Conservation (phyloP, 345 rosid species). For the Linum tenue region DNA sequence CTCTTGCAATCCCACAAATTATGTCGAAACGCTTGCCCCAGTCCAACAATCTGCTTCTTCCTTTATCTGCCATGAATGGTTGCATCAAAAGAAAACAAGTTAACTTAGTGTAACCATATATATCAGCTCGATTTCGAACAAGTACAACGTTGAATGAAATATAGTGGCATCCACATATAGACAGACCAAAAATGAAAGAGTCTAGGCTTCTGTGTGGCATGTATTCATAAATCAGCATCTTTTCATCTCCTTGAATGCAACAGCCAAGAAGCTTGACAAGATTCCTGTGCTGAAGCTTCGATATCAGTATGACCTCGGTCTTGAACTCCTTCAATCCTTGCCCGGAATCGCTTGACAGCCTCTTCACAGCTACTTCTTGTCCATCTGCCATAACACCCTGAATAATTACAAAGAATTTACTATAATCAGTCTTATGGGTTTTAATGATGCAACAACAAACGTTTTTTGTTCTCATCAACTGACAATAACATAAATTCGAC, state of each 20-base stretch:
- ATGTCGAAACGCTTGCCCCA: no score
- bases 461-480: background rate
- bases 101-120: no score
- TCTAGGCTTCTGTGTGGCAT: constrained; percentile 1
- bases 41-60: no score
- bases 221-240: background rate
- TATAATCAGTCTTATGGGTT: no score
- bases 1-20: no score
- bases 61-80: no score
- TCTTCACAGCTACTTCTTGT: constrained; percentile 1
- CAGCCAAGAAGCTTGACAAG: no score
- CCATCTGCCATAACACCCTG: background rate
- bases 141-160: no score
- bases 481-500: background rate
- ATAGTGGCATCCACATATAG: background rate
- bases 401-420: background rate
- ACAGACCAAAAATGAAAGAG: background rate
- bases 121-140: no score
- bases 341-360: background rate
- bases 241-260: no score
- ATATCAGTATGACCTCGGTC: background rate
- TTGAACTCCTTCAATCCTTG: background rate
- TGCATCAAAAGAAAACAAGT: no score
- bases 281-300: background rate
- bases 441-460: background rate